Base-by-base conservation (phyloP, 1,284 basidiomycete species). In the Sanghuangporus weigelae region DNA sequence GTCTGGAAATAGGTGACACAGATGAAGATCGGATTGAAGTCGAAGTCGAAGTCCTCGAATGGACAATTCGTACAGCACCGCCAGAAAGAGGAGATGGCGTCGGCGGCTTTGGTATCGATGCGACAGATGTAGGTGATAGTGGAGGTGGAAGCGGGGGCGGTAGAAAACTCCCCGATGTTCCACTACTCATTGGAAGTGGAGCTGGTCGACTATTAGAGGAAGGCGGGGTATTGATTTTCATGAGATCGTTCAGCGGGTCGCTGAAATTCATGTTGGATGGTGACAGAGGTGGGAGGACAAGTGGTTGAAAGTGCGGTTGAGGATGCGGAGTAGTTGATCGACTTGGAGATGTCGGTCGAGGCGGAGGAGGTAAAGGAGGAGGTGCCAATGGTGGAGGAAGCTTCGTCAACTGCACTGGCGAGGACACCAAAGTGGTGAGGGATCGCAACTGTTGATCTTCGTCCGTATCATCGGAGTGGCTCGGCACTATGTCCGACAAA, bases 401-500 rank as follows among this genome's bases (percentile, higher is more conserved):
- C 64, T 79, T 80, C 4, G 75, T 74, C 2, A 80, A 77, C 38
- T 81, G 70, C 31, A 80, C 72, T 10, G 80, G 74, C 19, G 81
- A 76, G 59, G 74, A 73, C 14, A 80, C 73, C 71, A 78, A 75
- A 63, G 66, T 49, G 38, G 76, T 72, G 39, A 84, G 70, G 12
- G 72, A 74, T 63, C 73, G 74, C 49, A 78, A 66, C 56, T 74
- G 71, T 50, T 76, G 71, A n/a, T 75, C 72, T 40, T 76, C 75
- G 2, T 76, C 74, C 14, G 73, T 75, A 5, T 70, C 72, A 66
- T 85, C 82, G 57, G 71, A 73, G 8, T 78, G 79, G 66, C 80
- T 82, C 3, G 87, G 86, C 4, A 86, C 84, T 57, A 89, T 84
- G 67, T 91, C 89, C 10, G 84, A 81, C n/a, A 92, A 77, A 68